Conservation (phyloP, 202 grass and related monocot genomes). For the Saccharum hybrid region DNA sequence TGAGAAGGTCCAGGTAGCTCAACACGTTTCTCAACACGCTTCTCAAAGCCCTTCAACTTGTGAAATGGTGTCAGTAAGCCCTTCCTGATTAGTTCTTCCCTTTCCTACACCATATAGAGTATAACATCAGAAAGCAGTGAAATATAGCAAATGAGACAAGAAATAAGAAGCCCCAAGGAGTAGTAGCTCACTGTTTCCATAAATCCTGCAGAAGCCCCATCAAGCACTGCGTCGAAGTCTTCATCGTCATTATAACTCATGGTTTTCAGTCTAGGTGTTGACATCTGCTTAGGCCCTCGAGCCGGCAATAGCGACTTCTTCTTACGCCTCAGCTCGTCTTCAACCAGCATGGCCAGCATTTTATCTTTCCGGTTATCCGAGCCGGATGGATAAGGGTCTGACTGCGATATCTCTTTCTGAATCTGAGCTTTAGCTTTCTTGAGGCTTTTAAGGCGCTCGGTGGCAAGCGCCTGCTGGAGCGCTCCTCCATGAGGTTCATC, state of each 20-base stretch:
- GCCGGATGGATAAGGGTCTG: constrained; percentile 23
- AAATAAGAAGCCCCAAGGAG: background rate
- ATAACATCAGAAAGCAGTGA: constrained; percentile 32
- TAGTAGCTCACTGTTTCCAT: constrained; percentile 84
- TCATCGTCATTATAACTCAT: constrained; percentile 73
- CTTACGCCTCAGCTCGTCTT: constrained; percentile 53
- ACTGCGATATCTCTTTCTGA: constrained; percentile 62
- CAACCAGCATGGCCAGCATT: constrained; percentile 68
- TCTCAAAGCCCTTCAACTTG: constrained; percentile 90
- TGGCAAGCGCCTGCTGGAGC: constrained; percentile 78
- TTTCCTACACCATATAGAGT: constrained; percentile 65
- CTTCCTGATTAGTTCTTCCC: constrained; percentile 86
- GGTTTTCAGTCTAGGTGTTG: constrained; percentile 50
- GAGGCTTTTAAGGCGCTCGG: constrained; percentile 80
- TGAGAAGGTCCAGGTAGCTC: constrained; percentile 52
- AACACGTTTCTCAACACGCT: constrained; percentile 73
- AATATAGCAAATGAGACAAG: background rate
- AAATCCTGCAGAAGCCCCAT: constrained; percentile 80
- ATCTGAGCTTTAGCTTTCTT: constrained; percentile 82
- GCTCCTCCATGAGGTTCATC: constrained; percentile 43
- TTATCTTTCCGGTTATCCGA: constrained; percentile 37
- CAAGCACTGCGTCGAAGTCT: constrained; percentile 74
- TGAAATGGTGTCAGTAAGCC: constrained; percentile 94
- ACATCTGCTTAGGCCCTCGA: constrained; percentile 38
- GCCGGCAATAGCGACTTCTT: constrained; percentile 47